Evolutionary conservation across 345 rosid genomes (phyloP), one percentile per base, ranked within the genome.

Genomic region (Streptanthus diversifolius): DNA sequence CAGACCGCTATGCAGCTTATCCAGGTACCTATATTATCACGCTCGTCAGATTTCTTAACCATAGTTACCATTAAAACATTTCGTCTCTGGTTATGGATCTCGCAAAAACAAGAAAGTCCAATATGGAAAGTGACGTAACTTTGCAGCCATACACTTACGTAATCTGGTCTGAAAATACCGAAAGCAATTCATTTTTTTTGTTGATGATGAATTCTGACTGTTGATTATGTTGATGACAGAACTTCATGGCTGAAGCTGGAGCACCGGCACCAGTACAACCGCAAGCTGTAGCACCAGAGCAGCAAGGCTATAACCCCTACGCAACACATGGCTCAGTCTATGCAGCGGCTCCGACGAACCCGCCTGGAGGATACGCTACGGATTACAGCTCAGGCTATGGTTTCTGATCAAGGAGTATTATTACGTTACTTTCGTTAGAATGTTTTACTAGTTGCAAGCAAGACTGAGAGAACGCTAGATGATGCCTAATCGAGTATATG

Each of bases 1-100:
- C 99, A 95, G 85, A 85, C 91, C n/a, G 98, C 99, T 62, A 90
- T 88, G 89, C 99, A 95, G 78, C 82, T 92, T 51, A 88, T 95
- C 79, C 95, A 88, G 97, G 99, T 79, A 84, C 70, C 1, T 35
- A 9, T 40, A 55, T 18, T 18, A 12, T 40, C 59, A 32, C 74
- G n/a, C 53, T 21, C 45, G 8, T 32, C 19, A 19, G 27, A 19
- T 39, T 43, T 40, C 39, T 37, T 13, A 37, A 27, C 52, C 32
- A 27, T n/a, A 33, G 13, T 24, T 7, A 21, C 56, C 45, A 22
- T 45, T 44, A 44, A 45, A 30, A 8, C 30, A 12, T 17, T 5
- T 37, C 5, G 12, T 6, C 3, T 60, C 30, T 61, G 2, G 17
- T 45, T 24, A 55, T 15, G 4, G 15, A 47, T 48, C 51, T 66